Evolutionary conservation across 352 stramenopile genomes (phyloP).

Genomic region (Phytophthora tubulina): DNA sequence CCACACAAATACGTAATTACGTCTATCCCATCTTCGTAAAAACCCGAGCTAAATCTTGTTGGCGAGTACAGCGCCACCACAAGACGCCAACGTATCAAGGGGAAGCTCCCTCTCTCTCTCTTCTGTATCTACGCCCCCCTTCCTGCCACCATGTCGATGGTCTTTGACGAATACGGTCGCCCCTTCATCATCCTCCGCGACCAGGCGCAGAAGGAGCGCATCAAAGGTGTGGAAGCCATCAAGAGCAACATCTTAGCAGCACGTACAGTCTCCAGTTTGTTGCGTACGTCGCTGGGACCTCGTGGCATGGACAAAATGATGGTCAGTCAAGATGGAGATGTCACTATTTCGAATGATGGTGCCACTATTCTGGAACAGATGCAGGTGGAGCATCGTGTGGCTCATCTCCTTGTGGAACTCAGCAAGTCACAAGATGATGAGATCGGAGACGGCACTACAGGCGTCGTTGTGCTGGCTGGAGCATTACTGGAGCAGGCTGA

Average conservation of each 20-base stretch:
- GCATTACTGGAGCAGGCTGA: conserved; percentile 97
- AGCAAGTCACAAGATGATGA: conserved; percentile 99
- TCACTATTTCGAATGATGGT: conserved; percentile 99
- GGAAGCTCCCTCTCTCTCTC: not conserved
- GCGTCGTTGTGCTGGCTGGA: conserved; percentile 98
- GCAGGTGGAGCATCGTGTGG: conserved; percentile 99
- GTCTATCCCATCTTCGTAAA: conserved; percentile 2
- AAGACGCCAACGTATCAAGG: conserved; percentile 10
- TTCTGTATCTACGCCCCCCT: not conserved
- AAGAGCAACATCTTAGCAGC: conserved; percentile 99
- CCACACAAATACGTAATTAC: conserved; percentile 10
- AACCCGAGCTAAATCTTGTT: conserved; percentile 8
- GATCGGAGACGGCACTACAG: conserved; percentile 99
- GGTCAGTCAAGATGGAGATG: conserved; percentile 98
- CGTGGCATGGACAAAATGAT: conserved; percentile 99
- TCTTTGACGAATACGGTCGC: conserved; percentile 99
- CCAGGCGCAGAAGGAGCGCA: conserved; percentile 97
- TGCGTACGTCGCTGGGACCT: conserved; percentile 98
- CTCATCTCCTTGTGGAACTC: conserved; percentile 98
- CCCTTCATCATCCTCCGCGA: conserved; percentile 99
- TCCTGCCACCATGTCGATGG: conserved; percentile 85
- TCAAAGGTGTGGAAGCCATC: conserved; percentile 99
- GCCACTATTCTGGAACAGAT: conserved; percentile 99
- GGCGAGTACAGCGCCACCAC: conserved; percentile 4
- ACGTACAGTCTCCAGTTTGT: conserved; percentile 96